Percentiles rank a stretch among this genome's conserved stretches.
Conservation (phyloP, 1,284 basidiomycete species). For the Ustilago trichophora region DNA sequence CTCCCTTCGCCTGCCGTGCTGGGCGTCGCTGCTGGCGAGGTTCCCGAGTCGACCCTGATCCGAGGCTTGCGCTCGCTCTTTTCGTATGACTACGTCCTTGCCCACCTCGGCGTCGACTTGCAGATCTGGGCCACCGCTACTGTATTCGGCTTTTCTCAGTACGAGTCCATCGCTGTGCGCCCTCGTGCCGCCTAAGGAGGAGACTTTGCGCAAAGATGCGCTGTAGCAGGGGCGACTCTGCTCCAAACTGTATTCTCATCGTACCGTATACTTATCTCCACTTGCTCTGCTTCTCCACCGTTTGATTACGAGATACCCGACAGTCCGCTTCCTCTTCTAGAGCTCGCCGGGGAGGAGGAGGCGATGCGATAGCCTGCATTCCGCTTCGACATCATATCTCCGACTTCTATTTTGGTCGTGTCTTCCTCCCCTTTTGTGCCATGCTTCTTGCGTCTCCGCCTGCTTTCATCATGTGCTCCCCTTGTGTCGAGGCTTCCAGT, state of each 20-base stretch:
- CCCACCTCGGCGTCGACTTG: conserved; percentile 38
- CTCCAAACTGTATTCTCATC: conserved; percentile 12
- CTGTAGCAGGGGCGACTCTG: too few relatives aligned
- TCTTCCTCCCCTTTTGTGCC: neutral
- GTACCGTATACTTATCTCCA: conserved; percentile 4
- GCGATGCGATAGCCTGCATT: too few relatives aligned
- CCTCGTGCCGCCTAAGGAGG: conserved; percentile 38
- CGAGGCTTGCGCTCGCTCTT: conserved; percentile 23
- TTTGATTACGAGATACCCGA: conserved; percentile 42
- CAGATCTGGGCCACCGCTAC: conserved; percentile 53
- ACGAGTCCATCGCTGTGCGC: conserved; percentile 45
- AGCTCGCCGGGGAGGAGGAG: too few relatives aligned
- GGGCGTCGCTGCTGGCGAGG: conserved; percentile 52
- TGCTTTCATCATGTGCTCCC: neutral
- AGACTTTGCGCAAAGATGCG: too few relatives aligned
- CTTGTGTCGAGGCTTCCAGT: too few relatives aligned
- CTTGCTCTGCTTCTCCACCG: too few relatives aligned
- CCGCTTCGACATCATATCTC: too few relatives aligned
- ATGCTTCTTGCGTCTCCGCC: neutral
- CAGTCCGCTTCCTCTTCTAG: neutral
- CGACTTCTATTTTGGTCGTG: neutral
- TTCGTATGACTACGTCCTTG: conserved; percentile 47
- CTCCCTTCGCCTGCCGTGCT: conserved; percentile 37
- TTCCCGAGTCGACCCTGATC: conserved; percentile 37
- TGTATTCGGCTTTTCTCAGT: conserved; percentile 45